A percentile compares a stretch with the other conserved stretches of the same genome.
phyloP scores from a whole-genome alignment of 2,329 filamentous ascomycete genomes.

The Trichoderma atroviride region DNA sequence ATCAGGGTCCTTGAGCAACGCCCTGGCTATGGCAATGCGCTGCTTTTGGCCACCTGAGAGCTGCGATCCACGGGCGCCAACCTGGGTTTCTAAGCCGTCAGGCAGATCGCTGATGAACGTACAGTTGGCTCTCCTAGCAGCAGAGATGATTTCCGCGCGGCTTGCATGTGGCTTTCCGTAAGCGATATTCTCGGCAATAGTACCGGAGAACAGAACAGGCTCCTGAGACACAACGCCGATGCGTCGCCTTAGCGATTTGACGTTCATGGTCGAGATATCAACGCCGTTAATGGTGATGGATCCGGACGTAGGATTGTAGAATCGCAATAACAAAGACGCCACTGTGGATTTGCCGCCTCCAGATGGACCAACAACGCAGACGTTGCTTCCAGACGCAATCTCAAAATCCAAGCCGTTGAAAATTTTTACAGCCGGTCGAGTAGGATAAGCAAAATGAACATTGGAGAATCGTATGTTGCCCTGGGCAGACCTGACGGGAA shows the following conservation, averaged over 20 bases:
- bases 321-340: slow-evolving; percentile 84
- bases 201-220: slow-evolving; percentile 86
- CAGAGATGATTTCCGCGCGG: slow-evolving; percentile 78
- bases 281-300: slow-evolving; percentile 80
- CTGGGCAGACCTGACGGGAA: slow-evolving; percentile 77
- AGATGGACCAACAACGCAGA: slow-evolving; percentile 94
- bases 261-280: slow-evolving; percentile 85
- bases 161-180: slow-evolving; percentile 84
- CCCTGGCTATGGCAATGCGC: slow-evolving; percentile 93
- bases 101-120: slow-evolving; percentile 96
- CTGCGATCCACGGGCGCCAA: slow-evolving; percentile 89
- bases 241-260: slow-evolving; percentile 86
- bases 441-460: slow-evolving; percentile 89
- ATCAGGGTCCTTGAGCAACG: slow-evolving; percentile 92
- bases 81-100: slow-evolving; percentile 90
- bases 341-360: slow-evolving; percentile 97
- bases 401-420: slow-evolving; percentile 88
- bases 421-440: slow-evolving; percentile 85
- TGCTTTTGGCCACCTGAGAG: slow-evolving; percentile 97
- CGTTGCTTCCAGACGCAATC: slow-evolving; percentile 90
- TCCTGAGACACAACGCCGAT: slow-evolving; percentile 97
- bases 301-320: slow-evolving; percentile 82
- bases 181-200: slow-evolving; percentile 80
- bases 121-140: slow-evolving; percentile 91
- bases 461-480: slow-evolving; percentile 87